These are phyloP conservation scores for Candida buenavistaensis DNA, from an alignment of 1,139 yeast species.

Conservation along the genomic window DNA sequence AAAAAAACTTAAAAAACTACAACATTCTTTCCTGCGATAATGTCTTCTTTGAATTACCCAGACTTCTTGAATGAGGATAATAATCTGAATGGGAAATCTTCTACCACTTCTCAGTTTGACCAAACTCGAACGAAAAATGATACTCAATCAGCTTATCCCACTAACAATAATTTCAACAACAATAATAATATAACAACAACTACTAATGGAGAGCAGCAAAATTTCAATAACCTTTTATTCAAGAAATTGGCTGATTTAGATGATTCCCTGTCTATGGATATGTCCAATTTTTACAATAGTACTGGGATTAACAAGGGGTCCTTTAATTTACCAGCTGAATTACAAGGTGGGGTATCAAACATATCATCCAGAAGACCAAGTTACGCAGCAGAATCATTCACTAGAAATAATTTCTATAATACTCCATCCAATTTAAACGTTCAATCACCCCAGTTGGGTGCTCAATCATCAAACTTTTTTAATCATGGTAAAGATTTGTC, in stretches of 20 bases:
- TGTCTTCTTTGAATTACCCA: slow-evolving; percentile 32
- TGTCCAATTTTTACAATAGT: slow-evolving; percentile 8
- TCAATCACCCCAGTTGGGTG: slow-evolving; percentile 11
- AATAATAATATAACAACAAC: slow-evolving; percentile 1
- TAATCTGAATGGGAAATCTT: slow-evolving; percentile 2
- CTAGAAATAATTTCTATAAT: slow-evolving; percentile 28
- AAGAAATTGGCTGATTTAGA: slow-evolving; percentile 29
- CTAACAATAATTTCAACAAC: slow-evolving; percentile 1
- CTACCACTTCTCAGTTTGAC: slow-evolving; percentile 2
- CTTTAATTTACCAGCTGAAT: slow-evolving; percentile 56
- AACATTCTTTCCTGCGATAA: slow-evolving; percentile 19
- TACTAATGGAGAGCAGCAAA: slow-evolving; percentile 11
- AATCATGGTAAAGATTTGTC: slow-evolving; percentile 11
- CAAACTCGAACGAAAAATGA: neutral
- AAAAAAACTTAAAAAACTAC: no score
- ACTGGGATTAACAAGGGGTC: slow-evolving; percentile 16
- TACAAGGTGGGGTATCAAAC: slow-evolving; percentile 65
- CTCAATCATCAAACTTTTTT: slow-evolving; percentile 12
- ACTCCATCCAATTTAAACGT: slow-evolving; percentile 9
- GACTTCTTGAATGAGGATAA: slow-evolving; percentile 27
- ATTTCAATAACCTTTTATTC: slow-evolving; percentile 31
- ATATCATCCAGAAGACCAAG: slow-evolving; percentile 65
- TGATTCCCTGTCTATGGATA: slow-evolving; percentile 10
- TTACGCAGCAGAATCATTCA: slow-evolving; percentile 62
- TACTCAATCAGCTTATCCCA: slow-evolving; percentile 3